Evolutionary conservation across 495 filamentous ascomycete genomes (phyloP).

Genomic region (Talaromyces nanjingensis): DNA sequence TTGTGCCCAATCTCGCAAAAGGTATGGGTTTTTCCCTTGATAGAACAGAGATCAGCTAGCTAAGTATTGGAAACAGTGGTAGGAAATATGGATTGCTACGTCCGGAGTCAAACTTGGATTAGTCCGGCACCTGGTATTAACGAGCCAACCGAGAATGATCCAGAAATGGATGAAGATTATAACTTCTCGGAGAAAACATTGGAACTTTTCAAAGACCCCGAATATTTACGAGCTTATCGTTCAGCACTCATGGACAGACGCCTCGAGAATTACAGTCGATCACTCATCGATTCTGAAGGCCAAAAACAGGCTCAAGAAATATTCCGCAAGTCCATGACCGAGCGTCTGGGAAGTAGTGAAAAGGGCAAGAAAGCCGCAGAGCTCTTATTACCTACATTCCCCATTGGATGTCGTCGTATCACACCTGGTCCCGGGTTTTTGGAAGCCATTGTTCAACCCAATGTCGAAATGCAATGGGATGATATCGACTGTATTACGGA

Average conservation of each 20-base stretch:
- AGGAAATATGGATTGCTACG: neutral
- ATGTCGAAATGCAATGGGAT: neutral
- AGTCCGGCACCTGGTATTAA: neutral
- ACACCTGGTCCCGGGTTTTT: neutral
- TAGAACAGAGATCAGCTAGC: neutral
- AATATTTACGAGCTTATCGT: neutral
- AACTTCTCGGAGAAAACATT: neutral
- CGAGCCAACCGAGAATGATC: neutral
- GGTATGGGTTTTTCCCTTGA: neutral
- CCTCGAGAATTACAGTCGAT: neutral
- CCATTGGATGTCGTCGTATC: neutral
- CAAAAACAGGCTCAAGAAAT: neutral
- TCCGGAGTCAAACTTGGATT: neutral
- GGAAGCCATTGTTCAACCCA: neutral
- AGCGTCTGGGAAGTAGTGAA: neutral
- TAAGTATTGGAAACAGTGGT: neutral
- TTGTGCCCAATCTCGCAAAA: neutral
- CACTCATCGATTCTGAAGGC: neutral
- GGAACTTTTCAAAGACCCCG: neutral
- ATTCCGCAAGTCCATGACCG: neutral
- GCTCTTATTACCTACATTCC: neutral
- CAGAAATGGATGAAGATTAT: neutral
- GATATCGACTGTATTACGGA: neutral
- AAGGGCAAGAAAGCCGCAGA: neutral
- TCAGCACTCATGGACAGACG: neutral